These are phyloP conservation scores for Chloris gayana DNA, from an alignment of 176 grass and related monocot species.

Conservation along the genomic window DNA sequence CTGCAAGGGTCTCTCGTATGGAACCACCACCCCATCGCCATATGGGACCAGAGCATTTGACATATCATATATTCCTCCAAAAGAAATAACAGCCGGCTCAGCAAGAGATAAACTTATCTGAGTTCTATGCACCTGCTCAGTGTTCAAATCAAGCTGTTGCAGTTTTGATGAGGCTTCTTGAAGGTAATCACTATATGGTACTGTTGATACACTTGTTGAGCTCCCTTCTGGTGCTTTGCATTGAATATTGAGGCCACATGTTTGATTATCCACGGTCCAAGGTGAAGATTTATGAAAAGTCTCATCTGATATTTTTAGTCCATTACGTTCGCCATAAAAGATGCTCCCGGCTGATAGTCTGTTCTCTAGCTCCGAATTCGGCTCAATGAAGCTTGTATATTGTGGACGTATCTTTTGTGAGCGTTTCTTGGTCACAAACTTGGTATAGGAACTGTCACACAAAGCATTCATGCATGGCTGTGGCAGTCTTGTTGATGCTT, in stretches of 20 bases:
- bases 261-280: constrained; percentile 18
- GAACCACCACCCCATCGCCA: constrained; percentile 38
- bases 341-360: constrained; percentile 18
- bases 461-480: constrained; percentile 50
- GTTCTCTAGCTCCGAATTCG: constrained; percentile 28
- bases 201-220: constrained; percentile 41
- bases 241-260: constrained; percentile 18
- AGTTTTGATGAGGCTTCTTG: constrained; percentile 49
- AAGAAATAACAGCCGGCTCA: constrained; percentile 27
- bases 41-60: constrained; percentile 53
- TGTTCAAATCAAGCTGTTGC: constrained; percentile 49
- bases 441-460: constrained; percentile 38
- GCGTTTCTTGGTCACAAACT: constrained; percentile 60
- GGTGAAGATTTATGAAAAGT: constrained; percentile 9
- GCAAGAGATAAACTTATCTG: constrained; percentile 42
- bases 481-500: constrained; percentile 22
- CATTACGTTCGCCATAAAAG: constrained; percentile 20
- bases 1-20: constrained; percentile 38
- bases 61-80: constrained; percentile 25
- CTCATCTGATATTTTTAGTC: constrained; percentile 24
- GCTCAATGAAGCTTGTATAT: constrained; percentile 26
- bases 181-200: constrained; percentile 45
- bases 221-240: constrained; percentile 31
- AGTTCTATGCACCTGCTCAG: constrained; percentile 33
- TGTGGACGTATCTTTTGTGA: constrained; percentile 40